Base-by-base conservation (phyloP, 108 stramenopile species). In the Skeletonema tropicum region DNA sequence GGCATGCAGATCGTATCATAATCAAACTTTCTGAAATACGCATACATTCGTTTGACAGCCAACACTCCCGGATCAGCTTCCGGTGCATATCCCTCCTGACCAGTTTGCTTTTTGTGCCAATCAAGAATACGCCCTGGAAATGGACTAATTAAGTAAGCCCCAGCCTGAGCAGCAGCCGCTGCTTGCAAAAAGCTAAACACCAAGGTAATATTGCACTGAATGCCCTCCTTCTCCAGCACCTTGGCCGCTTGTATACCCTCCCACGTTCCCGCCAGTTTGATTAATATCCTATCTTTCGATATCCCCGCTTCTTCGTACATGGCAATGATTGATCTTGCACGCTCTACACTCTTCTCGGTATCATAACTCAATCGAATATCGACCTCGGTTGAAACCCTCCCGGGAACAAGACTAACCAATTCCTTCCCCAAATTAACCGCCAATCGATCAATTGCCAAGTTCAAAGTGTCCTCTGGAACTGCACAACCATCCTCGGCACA, bases 261-360 rank as follows among this genome's bases (percentile, higher is more conserved):
- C 98, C 97, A 99, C 38, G 99, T 99, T 36, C 93, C 97, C 15
- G 98, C 98, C 35, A 99, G 72, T 84, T 99, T 99, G 83, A 99
- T 98, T 57, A 99, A 79, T 59, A 99, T 88, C 25, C 98, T 87
- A 21, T 73, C 73, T 59, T 81, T 87, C 69, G 73, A 58, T 26
- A 99, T 81, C 46, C 98, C 98, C 70, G 81, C 79, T 57, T 84
- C 90, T 73, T 92, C 74, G 88, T 98, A 98, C 90, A 99, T 92
- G 30, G 46, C 68, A 65, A 99, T 96, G 71, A 99, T 97, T 11
- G 88, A 84, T 41, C 89, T 70, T 4, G 91, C 99, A 19, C 98
- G 91, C 58, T 81, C 76, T 3, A 99, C 84, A 38, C 87, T 91
- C 26, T 68, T 94, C 41, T 93, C 93, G 32, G 92, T 95, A 76